Evolutionary conservation across 2,329 filamentous ascomycete species (phyloP), one percentile per base, ranked within the genome.

Genomic region (Botrytis cinerea): DNA sequence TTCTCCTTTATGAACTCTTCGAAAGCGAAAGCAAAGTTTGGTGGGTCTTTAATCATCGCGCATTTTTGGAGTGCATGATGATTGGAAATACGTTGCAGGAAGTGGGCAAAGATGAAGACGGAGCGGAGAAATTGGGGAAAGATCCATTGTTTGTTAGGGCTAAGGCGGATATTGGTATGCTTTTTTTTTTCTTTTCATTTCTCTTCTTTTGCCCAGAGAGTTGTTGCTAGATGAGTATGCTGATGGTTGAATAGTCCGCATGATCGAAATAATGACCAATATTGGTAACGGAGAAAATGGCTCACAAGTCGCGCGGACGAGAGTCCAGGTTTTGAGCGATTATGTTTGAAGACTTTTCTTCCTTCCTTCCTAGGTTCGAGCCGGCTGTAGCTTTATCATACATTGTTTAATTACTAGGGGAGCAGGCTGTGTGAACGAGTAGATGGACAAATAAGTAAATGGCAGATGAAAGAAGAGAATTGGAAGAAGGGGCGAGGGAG

Each of bases 41-140:
- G 92, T 95, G 92, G 92, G 92, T 93, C 0, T 93, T 94, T 77
- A 93, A 94, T 80, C 93, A 95, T 80, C 85, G 93, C 1, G 92
- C 92, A 0, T 95, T 95, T 79, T 85, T 95, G 70, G 92, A 95
- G 83, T 91, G 91, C 46, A 81, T 91, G 79, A 93, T 89, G 82
- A 92, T 92, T 66, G 88, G 88, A 35, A 87, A 86, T 75, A 86
- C 90, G 38, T 80, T 91, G 73, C 83, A 85, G 59, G 87, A 90
- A 79, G 84, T 85, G 32, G 79, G 81, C 4, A 84, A 83, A 57
- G 85, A 87, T 75, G 82, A 83, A 16, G 82, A 82, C 0, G 85
- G 84, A 2, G 81, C 81, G 51, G 87, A 88, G 46, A 78, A 83
- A 38, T 78, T 87, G 64, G 79, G 78, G 10, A 85, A 74, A 76